Base-by-base conservation (phyloP, 2,329 filamentous ascomycete species). In the Hypoxylon sp. region DNA sequence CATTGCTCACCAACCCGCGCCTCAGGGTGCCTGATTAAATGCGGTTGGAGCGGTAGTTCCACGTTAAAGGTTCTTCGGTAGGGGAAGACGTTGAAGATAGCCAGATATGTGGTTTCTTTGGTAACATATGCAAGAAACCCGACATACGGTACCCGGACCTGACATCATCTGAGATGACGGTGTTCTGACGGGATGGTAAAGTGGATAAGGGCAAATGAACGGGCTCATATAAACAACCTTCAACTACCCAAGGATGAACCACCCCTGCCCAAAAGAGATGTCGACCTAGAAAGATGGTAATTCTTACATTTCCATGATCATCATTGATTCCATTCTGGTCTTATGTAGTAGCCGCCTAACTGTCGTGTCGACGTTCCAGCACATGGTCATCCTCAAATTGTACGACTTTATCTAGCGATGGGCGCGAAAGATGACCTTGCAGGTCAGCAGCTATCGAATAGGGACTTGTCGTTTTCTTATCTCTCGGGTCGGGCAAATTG, bases 161-260 rank as follows among this genome's bases (percentile, higher is more conserved):
- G 37, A 48, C 41, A 47, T 48, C 26, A 51, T 38, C 43, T 31
- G 13, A 20, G 34, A 51, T 57, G 56, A 59, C 56, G 56, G 35
- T 40, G 42, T 40, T 31, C 23, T 51, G 56, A 59, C 38, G 41
- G 34, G 12, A 34, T 15, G 9, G 12, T 53, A 51, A 55, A 56
- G 49, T 53, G 56, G 52, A 54, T 51, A 44, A 45, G 27, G 34
- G 13, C 17, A 13, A 43, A 46, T 40, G 34, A 27, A 41, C 37
- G 27, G 42, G 49, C 15, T 59, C 20, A 57, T 59, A 59, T 59
- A 59, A 59, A 56, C 42, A 25, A 26, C 34, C 45, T 29, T 29
- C 42, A 43, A 26, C 21, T 9, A 6, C 42, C 34, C 51, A 47
- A 46, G 41, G 25, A 48, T n/a, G 25, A 38, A 42, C 38, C 17